Base-by-base conservation (phyloP, 331 rosid species). In the Malus hybrid region DNA sequence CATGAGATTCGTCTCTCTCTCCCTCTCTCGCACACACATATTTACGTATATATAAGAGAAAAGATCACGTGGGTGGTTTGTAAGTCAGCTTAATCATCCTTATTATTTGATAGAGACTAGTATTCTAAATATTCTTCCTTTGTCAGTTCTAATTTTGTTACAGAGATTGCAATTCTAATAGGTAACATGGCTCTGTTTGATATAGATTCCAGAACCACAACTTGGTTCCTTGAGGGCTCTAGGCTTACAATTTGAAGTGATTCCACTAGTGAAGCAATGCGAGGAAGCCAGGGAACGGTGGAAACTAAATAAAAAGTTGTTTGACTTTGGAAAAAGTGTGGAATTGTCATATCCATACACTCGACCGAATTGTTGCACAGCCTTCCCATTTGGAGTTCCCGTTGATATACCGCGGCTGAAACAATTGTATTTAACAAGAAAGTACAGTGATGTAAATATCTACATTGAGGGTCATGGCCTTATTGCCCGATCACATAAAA, bases 221-320 rank as follows among this genome's bases (percentile, higher is more conserved):
- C 95, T 94, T 66, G 79, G 81, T 87, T 77, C 88, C 68, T 73
- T 94, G 92, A 88, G 89, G 88, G 87, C 69, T 86, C 81, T 94
- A 75, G 85, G 92, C 82, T 73, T 82, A 32, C 96, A 84, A 76
- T 90, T 90, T 83, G 96, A 94, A 78, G 91, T 90, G 78, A 83
- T 32, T 78, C 70, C 93, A 33, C 80, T 94, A 85, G 93, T 81
- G 83, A 94, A 90, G 83, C 96, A 90, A 62, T 94, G 99, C 64
- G 89, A 90, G 83, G 93, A 92, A 79, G 78, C 72, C 65, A 80
- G 85, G 78, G 93, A 87, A 68, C 85, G 88, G 62, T 59, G 85
- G 24, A 88, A 85, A 82, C 82, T 71, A 72, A 90, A 90, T 78
- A 81, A 82, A 19, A 88, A 82, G 85, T 77, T 81, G 81, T 80